Conservation (phyloP, 2,329 filamentous ascomycete species). For the Sphaerulina vaccinii region DNA sequence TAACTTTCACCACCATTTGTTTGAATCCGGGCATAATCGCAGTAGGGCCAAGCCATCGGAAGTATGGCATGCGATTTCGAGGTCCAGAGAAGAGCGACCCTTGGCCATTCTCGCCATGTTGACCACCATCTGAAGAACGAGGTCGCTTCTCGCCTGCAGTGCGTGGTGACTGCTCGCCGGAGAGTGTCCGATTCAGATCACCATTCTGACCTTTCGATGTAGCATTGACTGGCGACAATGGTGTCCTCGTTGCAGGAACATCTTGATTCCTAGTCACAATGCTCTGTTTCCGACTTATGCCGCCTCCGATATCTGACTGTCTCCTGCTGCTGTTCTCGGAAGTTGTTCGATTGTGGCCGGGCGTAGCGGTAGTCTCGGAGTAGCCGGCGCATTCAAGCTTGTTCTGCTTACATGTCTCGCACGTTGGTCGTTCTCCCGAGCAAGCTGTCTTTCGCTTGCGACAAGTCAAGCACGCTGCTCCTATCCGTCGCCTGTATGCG, state of each 20-base stretch:
- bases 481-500: slow-evolving; percentile 63
- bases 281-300: slow-evolving; percentile 2
- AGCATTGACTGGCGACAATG: background rate
- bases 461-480: slow-evolving; percentile 61
- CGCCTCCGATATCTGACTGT: background rate
- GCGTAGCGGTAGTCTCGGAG: slow-evolving; percentile 35
- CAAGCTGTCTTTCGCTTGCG: slow-evolving; percentile 52
- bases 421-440: slow-evolving; percentile 45
- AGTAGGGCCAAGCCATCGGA: slow-evolving; percentile 85
- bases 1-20: slow-evolving; percentile 81
- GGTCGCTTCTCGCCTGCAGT: slow-evolving; percentile 7
- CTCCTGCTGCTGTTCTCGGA: slow-evolving; percentile 18
- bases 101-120: slow-evolving; percentile 13
- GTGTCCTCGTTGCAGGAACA: background rate
- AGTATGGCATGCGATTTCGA: slow-evolving; percentile 75
- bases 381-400: slow-evolving; percentile 51
- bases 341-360: slow-evolving; percentile 17
- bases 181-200: slow-evolving; percentile 15
- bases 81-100: slow-evolving; percentile 35
- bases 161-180: slow-evolving; percentile 17
- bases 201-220: slow-evolving; percentile 1
- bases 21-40: slow-evolving; percentile 91
- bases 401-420: slow-evolving; percentile 49
- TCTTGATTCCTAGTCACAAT: slow-evolving; percentile 2
- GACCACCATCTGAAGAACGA: slow-evolving; percentile 11